Conservation (phyloP, 2,329 filamentous ascomycete genomes). For the Trichoderma citrinoviride region DNA sequence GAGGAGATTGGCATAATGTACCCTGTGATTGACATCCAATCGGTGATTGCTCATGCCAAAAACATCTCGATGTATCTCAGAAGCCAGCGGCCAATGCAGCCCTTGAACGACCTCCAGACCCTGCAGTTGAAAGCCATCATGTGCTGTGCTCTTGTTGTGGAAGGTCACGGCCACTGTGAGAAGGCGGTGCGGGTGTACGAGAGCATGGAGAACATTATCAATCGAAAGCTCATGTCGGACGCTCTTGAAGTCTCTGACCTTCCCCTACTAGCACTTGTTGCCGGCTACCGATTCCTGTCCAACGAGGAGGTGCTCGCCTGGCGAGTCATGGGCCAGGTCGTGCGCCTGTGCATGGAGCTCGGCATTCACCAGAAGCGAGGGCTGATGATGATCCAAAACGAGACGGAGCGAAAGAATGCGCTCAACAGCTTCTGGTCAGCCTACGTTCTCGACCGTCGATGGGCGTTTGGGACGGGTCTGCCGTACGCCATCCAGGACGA, state of each 20-base stretch:
- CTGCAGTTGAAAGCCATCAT: slow-evolving; percentile 80
- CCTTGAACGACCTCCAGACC: slow-evolving; percentile 53
- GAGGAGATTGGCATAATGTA: slow-evolving; percentile 94
- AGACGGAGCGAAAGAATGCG: slow-evolving; percentile 65
- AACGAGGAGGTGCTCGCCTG: slow-evolving; percentile 86
- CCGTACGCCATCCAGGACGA: slow-evolving; percentile 83
- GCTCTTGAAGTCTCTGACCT: slow-evolving; percentile 47
- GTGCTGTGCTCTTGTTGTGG: slow-evolving; percentile 72
- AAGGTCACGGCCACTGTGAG: slow-evolving; percentile 75
- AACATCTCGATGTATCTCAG: slow-evolving; percentile 67
- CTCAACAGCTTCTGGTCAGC: slow-evolving; percentile 81
- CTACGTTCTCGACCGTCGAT: slow-evolving; percentile 80
- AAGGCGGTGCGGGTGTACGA: slow-evolving; percentile 71
- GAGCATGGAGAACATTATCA: slow-evolving; percentile 68
- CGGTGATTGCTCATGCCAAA: slow-evolving; percentile 67
- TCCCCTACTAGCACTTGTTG: slow-evolving; percentile 51
- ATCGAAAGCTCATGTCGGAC: slow-evolving; percentile 61
- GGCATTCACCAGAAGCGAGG: slow-evolving; percentile 80
- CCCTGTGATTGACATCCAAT: slow-evolving; percentile 73
- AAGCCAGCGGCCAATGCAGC: slow-evolving; percentile 34
- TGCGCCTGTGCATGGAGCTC: slow-evolving; percentile 74
- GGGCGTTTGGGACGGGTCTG: slow-evolving; percentile 86
- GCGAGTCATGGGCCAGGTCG: slow-evolving; percentile 80
- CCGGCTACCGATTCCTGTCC: slow-evolving; percentile 75
- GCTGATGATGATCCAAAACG: slow-evolving; percentile 65